phyloP scores from a whole-genome alignment of 805 yeast genomes.

The Blastobotrys peoriensis region DNA sequence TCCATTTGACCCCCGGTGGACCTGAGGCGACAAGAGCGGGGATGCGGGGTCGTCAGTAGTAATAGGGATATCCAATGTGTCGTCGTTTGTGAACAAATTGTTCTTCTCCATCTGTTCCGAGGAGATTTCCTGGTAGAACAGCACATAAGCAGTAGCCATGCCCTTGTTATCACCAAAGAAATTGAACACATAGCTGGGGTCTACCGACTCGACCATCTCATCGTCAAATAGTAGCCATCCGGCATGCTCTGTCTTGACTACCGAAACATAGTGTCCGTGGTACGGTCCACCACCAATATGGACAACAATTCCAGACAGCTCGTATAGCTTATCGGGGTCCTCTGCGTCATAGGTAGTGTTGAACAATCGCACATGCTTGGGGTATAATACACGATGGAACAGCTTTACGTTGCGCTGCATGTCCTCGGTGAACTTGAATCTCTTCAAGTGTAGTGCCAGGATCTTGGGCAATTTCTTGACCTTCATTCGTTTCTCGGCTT shows the following conservation, averaged over 20 bases:
- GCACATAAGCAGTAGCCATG: constrained; percentile 83
- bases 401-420: constrained; percentile 77
- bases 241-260: constrained; percentile 67
- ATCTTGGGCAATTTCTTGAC: constrained; percentile 71
- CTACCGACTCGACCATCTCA: constrained; percentile 86
- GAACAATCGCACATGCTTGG: constrained; percentile 62
- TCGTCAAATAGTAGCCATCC: constrained; percentile 96
- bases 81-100: constrained; percentile 25
- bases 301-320: constrained; percentile 78
- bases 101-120: constrained; percentile 21
- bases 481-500: constrained; percentile 86
- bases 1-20: background rate
- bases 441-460: constrained; percentile 76
- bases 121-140: constrained; percentile 63
- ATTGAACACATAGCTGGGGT: constrained; percentile 71
- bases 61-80: constrained; percentile 19
- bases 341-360: constrained; percentile 52
- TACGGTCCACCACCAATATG: constrained; percentile 98
- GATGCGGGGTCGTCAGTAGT: background rate
- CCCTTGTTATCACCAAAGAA: constrained; percentile 88
- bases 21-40: background rate
- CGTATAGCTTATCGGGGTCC: constrained; percentile 58
- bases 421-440: constrained; percentile 87
- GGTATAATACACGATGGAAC: constrained; percentile 79
- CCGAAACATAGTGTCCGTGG: constrained; percentile 91